Conservation (phyloP, 345 rosid species). For the Lepidium africanum region DNA sequence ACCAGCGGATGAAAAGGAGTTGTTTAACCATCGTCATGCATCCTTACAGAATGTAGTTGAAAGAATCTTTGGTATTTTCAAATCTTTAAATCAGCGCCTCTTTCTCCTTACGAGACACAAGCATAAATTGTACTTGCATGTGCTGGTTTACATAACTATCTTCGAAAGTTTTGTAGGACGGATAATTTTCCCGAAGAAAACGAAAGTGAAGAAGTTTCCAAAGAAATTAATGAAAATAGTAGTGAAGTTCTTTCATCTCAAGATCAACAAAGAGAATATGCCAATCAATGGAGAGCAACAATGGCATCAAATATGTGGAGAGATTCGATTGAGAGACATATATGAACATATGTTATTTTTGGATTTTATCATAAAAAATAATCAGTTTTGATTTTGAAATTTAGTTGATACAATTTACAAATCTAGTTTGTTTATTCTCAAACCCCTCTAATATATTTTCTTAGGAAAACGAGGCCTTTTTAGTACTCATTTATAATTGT, state of each 20-base stretch:
- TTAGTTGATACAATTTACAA: no score
- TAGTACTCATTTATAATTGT: no score
- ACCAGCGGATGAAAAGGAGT: background rate
- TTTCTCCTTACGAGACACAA: background rate
- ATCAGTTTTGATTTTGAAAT: no score
- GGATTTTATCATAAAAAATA: no score
- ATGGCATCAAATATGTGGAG: background rate
- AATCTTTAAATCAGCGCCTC: background rate
- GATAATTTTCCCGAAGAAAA: background rate
- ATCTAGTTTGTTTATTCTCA: no score
- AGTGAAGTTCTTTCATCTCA: background rate
- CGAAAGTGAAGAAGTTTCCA: background rate
- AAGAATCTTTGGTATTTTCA: background rate
- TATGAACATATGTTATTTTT: no score
- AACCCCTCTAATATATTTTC: no score
- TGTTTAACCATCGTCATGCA: background rate
- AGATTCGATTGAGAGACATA: background rate
- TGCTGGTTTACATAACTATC: background rate
- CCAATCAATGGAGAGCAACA: background rate
- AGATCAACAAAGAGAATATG: background rate
- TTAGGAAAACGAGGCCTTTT: no score
- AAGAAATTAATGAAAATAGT: background rate
- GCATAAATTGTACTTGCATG: background rate
- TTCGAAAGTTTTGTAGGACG: background rate
- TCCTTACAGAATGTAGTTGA: background rate